Conservation (phyloP, 306 rosid species). For the Myrica gale region DNA sequence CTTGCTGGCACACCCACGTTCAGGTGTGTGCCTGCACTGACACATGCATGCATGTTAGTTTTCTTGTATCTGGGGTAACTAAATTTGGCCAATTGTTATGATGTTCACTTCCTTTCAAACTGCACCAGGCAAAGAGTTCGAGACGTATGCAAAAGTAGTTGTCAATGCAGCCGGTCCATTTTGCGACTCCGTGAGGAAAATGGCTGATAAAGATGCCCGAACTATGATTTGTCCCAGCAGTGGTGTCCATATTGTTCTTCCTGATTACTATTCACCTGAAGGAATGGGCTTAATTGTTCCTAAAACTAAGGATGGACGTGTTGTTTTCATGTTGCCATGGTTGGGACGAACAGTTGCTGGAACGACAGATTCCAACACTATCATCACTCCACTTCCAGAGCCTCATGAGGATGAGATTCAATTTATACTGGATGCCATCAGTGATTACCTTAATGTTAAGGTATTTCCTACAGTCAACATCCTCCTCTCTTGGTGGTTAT, state of each 20-base stretch:
- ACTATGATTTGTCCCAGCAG: conserved; percentile 92
- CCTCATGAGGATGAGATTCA: conserved; percentile 97
- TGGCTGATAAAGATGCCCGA: conserved; percentile 65
- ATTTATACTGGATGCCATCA: conserved; percentile 89
- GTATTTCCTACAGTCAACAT: conserved; percentile 43
- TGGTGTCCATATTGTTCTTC: conserved; percentile 92
- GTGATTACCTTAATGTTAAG: conserved; percentile 92
- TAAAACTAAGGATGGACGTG: conserved; percentile 96
- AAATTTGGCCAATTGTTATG: conserved; percentile 15
- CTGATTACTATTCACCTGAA: conserved; percentile 97
- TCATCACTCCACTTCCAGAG: conserved; percentile 83
- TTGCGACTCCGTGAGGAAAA: conserved; percentile 81
- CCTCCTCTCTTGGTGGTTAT: conserved; percentile 1
- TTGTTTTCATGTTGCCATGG: conserved; percentile 99
- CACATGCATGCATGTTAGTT: neutral
- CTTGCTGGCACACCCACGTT: neutral
- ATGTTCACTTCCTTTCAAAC: conserved; percentile 34
- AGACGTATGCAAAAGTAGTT: conserved; percentile 89
- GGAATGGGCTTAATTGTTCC: conserved; percentile 99
- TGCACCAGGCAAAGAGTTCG: conserved; percentile 76
- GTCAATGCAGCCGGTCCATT: conserved; percentile 98
- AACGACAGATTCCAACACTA: conserved; percentile 89
- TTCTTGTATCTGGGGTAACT: conserved; percentile 9
- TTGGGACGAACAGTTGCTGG: conserved; percentile 98
- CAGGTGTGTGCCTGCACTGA: neutral